Percentiles rank a stretch among this genome's conserved stretches.
Conservation (phyloP, 192 early-diverging fungal genomes). For the Hyaloraphidium curvatum region DNA sequence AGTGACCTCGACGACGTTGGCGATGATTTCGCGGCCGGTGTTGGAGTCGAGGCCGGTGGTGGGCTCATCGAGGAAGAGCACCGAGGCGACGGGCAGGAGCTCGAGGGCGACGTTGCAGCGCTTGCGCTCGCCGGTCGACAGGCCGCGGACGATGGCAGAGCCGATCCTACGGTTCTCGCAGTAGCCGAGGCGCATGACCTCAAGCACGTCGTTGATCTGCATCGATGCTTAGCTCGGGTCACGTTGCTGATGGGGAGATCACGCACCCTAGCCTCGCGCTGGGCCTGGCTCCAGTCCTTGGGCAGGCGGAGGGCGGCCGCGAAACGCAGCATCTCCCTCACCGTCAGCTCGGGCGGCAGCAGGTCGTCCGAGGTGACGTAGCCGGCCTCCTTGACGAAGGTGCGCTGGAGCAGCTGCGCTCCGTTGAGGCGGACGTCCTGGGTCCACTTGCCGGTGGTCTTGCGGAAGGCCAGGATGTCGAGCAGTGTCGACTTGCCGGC, state of each 20-base stretch:
- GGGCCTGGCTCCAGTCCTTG: not conserved
- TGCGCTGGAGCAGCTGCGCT: not conserved
- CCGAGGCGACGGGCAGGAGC: slow-evolving; percentile 6
- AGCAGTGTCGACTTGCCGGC: slow-evolving; percentile 24
- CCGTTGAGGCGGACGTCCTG: slow-evolving; percentile 6
- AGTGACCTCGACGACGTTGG: not conserved
- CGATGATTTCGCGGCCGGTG: slow-evolving; percentile 8
- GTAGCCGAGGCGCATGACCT: slow-evolving; percentile 5
- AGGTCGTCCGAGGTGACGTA: slow-evolving; percentile 8
- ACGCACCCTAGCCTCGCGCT: not conserved
- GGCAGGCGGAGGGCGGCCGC: slow-evolving; percentile 9
- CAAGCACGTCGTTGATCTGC: slow-evolving; percentile 5
- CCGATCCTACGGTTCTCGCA: slow-evolving; percentile 3
- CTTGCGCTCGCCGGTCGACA: slow-evolving; percentile 8
- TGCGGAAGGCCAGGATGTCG: slow-evolving; percentile 12
- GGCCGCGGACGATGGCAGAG: slow-evolving; percentile 5
- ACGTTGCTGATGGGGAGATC: not conserved
- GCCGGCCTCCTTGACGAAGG: slow-evolving; percentile 5
- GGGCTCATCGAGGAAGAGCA: slow-evolving; percentile 10
- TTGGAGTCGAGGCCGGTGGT: slow-evolving; percentile 17
- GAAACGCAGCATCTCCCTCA: slow-evolving; percentile 4
- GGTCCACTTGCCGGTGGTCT: slow-evolving; percentile 2
- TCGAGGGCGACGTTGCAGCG: slow-evolving; percentile 8
- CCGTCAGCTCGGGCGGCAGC: slow-evolving; percentile 6
- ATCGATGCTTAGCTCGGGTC: not conserved